Evolutionary conservation across 768 basidiomycete genomes (phyloP).

Genomic region (Dendrothele bispora): DNA sequence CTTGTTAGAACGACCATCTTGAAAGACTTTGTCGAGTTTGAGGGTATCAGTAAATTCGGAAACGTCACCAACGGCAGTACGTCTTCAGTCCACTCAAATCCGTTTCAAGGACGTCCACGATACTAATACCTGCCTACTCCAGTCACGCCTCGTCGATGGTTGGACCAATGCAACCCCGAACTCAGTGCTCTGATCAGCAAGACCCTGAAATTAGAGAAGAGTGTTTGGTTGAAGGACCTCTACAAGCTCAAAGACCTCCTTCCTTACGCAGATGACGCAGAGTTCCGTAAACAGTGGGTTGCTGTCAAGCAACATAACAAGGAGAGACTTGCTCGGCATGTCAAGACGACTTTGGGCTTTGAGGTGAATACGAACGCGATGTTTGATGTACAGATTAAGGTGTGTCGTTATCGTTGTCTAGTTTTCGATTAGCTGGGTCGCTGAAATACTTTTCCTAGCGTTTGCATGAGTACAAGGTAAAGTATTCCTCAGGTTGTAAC

Average conservation of each 20-base stretch:
- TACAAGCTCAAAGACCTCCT: constrained; percentile 76
- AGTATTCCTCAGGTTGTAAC: constrained; percentile 1
- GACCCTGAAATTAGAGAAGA: constrained; percentile 73
- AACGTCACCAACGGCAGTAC: constrained; percentile 93
- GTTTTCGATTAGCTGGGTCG: constrained; percentile 1
- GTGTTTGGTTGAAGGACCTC: constrained; percentile 85
- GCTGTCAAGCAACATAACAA: constrained; percentile 90
- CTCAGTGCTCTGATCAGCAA: constrained; percentile 83
- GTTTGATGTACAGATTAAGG: constrained; percentile 93
- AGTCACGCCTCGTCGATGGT: constrained; percentile 94
- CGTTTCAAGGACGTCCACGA: too few species aligned
- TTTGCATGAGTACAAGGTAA: constrained; percentile 89
- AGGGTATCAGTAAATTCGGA: constrained; percentile 82
- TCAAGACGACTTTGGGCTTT: constrained; percentile 70
- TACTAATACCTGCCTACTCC: background rate
- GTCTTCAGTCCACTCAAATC: constrained; percentile 23
- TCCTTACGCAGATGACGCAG: constrained; percentile 66
- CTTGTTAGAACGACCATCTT: constrained; percentile 82
- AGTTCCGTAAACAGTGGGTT: constrained; percentile 80
- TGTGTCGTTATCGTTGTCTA: constrained; percentile 21
- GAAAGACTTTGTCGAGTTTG: constrained; percentile 93
- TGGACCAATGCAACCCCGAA: constrained; percentile 91
- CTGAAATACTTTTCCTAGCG: constrained; percentile 48
- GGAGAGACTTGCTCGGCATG: constrained; percentile 77
- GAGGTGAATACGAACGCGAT: constrained; percentile 73